Evolutionary conservation across 257 asterid genomes (phyloP), one percentile per base, ranked within the genome.

Genomic region (Datura wrightii): DNA sequence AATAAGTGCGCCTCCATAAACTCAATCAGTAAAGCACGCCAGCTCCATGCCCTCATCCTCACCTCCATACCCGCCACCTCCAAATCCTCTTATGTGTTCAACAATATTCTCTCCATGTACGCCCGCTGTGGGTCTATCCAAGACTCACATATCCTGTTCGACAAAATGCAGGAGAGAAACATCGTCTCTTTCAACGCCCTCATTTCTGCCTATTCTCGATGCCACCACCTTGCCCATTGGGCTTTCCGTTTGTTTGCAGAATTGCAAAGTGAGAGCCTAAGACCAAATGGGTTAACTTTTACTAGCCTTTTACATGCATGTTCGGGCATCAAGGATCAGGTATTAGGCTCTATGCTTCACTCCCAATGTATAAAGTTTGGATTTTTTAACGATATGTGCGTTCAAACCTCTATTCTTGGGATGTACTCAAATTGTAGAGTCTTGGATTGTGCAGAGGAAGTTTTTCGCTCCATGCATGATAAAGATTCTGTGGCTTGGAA

Each of bases 71-170:
- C 80, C 55, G 69, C 85, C 67, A 70, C 36, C 31, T 6, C 80
- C 1, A 87, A 80, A 86, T 70, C 91, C 79, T 89, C 95, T 6
- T 83, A 88, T 89, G 48, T 89, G 48, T 85, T 88, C 89, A 96
- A 96, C 97, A 94, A 89, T 89, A 85, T 93, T 83, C 85, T 96
- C 54, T 91, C 98, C 1, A 91, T 92, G 97, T 96, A 96, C 86
- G 93, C 90, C 0, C 90, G 97, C 2, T 93, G 96, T 85, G 92
- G 93, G 10, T 94, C 97, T 5, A 69, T 89, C 2, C 8, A 2
- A 37, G 95, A 90, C 82, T 52, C 96, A 6, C 97, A 86, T 5
- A 89, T 13, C 36, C 60, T 93, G 91, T 92, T 96, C 92, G 99
- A 94, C 93, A 82, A 89, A 92, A 96, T 92, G 95, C 97, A 94